Conservation (phyloP, 83 land plant genomes). For the Diphasiastrum complanatum region DNA sequence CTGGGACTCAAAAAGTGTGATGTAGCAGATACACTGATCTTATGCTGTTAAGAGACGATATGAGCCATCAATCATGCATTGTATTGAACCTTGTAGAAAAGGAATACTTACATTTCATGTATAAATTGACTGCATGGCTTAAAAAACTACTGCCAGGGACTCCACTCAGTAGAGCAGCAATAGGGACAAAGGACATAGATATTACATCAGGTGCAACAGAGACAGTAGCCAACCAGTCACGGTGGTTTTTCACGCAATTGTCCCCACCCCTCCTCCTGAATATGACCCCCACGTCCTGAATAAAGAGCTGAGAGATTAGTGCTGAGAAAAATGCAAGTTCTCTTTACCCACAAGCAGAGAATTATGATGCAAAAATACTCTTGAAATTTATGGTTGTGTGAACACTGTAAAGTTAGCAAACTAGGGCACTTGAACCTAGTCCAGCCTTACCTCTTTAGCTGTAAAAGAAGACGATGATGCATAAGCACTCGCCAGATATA, state of each 20-base stretch:
- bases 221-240: not conserved
- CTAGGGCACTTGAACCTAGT: not conserved
- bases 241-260: not conserved
- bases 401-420: not conserved
- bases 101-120: slow-evolving; percentile 3
- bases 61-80: not conserved
- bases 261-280: not conserved
- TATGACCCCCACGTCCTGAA: slow-evolving; percentile 3
- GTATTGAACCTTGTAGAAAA: not conserved
- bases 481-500: not conserved
- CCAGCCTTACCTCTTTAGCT: not conserved
- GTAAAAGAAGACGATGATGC: not conserved
- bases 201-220: slow-evolving; percentile 3
- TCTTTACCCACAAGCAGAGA: too few species aligned
- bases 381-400: not conserved
- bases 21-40: not conserved
- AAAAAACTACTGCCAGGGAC: slow-evolving; percentile 5
- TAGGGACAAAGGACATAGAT: slow-evolving; percentile 13
- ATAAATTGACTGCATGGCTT: slow-evolving; percentile 10
- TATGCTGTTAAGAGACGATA: not conserved
- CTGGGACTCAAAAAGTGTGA: not conserved
- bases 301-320: not conserved
- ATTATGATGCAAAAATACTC: not conserved
- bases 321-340: not conserved
- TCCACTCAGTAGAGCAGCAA: slow-evolving; percentile 3